These are phyloP conservation scores for Mycena olivaceomarginata DNA, from an alignment of 768 basidiomycete genomes.

Conservation along the genomic window DNA sequence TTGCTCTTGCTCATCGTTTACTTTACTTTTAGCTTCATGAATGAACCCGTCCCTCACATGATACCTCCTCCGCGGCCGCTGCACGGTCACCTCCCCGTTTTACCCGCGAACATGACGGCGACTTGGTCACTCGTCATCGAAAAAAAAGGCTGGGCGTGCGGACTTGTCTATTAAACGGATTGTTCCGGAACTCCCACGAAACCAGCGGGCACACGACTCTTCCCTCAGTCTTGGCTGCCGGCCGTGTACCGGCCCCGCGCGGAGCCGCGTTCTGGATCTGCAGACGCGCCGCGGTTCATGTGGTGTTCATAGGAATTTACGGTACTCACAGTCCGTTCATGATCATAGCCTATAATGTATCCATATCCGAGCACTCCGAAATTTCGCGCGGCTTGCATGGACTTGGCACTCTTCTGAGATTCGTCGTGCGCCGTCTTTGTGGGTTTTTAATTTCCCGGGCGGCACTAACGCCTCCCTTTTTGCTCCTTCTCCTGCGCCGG, in stretches of 20 bases:
- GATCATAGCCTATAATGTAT: neutral
- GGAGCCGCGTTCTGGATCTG: neutral
- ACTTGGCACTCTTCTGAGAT: too few relatives aligned
- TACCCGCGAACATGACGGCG: neutral
- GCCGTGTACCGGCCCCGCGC: neutral
- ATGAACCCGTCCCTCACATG: neutral
- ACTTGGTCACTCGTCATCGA: neutral
- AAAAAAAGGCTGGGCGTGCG: neutral
- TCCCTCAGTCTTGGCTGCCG: neutral
- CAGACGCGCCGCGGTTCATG: neutral
- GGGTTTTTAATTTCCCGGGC: neutral
- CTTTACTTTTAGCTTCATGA: conserved; percentile 20
- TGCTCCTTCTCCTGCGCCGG: neutral
- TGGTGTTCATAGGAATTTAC: neutral
- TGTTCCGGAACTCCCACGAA: neutral
- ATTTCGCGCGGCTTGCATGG: too few relatives aligned
- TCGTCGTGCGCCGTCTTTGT: too few relatives aligned
- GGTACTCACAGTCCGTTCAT: neutral
- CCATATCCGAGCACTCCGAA: neutral
- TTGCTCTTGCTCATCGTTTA: neutral
- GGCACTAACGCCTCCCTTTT: neutral
- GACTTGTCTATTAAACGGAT: neutral
- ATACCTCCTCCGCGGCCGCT: neutral
- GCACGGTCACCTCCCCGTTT: neutral
- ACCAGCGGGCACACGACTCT: neutral